A percentile compares a stretch with the other conserved stretches of the same genome.
Evolutionary conservation across 768 basidiomycete species (phyloP).

Genomic region (Cyclocybe cylindracea): DNA sequence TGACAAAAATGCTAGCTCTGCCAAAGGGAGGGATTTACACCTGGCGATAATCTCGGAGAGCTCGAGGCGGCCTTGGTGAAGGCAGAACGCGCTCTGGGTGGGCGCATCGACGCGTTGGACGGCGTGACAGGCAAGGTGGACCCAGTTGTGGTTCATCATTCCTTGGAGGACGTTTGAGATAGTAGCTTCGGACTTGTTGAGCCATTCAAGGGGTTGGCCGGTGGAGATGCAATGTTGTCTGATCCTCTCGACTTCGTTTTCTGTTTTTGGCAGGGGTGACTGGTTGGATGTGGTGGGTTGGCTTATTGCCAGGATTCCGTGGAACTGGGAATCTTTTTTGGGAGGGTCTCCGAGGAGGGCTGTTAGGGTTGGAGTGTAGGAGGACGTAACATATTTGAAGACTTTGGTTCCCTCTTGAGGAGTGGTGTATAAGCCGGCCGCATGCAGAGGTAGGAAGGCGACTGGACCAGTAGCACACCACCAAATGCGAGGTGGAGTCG

Average conservation of each 20-base stretch:
- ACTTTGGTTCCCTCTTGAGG: not conserved
- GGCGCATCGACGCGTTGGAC: not conserved
- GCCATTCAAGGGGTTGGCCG: not conserved
- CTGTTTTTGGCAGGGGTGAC: not conserved
- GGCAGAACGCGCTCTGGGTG: not conserved
- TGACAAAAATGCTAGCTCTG: conserved; percentile 37
- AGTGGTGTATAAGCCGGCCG: conserved; percentile 10
- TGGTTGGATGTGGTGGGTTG: not conserved
- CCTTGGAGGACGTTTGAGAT: conserved; percentile 5
- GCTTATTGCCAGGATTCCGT: not conserved
- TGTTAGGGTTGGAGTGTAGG: conserved; percentile 12
- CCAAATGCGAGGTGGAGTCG: conserved; percentile 14
- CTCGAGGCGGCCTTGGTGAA: conserved; percentile 6
- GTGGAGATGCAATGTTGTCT: not conserved
- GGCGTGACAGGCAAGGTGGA: conserved; percentile 2
- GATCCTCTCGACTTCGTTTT: not conserved
- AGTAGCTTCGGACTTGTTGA: conserved; percentile 4
- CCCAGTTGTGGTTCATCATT: not conserved
- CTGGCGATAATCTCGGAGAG: conserved; percentile 14
- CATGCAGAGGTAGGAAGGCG: conserved; percentile 18
- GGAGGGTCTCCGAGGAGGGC: not conserved
- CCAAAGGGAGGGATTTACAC: conserved; percentile 10
- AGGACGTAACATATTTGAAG: conserved; percentile 11
- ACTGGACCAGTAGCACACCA: conserved; percentile 31
- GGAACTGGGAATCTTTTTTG: too few species aligned